These are phyloP conservation scores for Saccharum spontaneum DNA, from an alignment of 176 grass and related monocot species.

Conservation along the genomic window DNA sequence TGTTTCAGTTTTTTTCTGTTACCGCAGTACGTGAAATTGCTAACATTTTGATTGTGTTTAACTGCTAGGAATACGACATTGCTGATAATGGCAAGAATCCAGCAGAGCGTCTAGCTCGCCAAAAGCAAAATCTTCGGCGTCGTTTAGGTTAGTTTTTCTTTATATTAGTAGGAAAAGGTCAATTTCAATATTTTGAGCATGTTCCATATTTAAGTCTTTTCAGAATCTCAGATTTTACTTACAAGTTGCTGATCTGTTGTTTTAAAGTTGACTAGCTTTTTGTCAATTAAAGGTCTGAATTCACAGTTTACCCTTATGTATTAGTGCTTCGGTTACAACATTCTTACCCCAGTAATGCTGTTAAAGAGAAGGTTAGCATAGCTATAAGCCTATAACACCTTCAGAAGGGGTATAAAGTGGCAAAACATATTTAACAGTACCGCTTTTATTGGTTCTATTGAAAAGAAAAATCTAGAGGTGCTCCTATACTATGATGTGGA, in stretches of 20 bases:
- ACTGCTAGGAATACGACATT: conserved; percentile 90
- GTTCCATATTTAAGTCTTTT: conserved; percentile 17
- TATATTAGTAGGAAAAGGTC: background rate
- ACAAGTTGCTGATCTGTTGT: background rate
- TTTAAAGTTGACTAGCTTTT: background rate
- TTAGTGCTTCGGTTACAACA: background rate
- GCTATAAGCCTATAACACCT: background rate
- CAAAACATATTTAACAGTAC: background rate
- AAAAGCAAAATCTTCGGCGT: conserved; percentile 93
- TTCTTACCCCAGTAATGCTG: background rate
- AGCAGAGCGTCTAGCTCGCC: conserved; percentile 82
- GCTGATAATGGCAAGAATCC: conserved; percentile 82
- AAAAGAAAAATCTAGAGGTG: background rate
- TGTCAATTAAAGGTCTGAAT: conserved; percentile 6
- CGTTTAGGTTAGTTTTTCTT: conserved; percentile 79
- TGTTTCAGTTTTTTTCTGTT: background rate
- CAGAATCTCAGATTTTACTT: conserved; percentile 2
- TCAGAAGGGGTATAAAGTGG: background rate
- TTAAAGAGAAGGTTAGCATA: background rate
- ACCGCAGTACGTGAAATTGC: background rate
- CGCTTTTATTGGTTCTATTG: background rate
- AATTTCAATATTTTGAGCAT: conserved; percentile 5
- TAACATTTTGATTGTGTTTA: conserved; percentile 16
- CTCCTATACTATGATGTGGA: background rate
- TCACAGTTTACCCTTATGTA: background rate